These are phyloP conservation scores for Pseudoturritis turrita DNA, from an alignment of 345 rosid species.

Conservation along the genomic window DNA sequence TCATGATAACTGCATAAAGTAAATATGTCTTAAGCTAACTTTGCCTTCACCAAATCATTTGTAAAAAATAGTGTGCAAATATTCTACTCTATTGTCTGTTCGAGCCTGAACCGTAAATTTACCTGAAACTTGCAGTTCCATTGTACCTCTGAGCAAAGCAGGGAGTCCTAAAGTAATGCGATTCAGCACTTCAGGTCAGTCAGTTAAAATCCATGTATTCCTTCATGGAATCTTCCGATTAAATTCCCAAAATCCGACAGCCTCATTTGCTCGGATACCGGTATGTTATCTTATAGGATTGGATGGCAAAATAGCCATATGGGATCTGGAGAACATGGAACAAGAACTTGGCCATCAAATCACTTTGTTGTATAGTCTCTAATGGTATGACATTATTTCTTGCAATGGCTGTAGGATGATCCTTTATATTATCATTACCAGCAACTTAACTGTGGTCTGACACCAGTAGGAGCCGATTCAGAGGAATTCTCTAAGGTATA, in stretches of 20 bases:
- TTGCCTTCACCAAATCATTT: background rate
- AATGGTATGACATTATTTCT: background rate
- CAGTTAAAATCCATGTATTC: background rate
- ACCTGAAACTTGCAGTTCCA: conserved; percentile 50
- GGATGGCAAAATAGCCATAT: conserved; percentile 82
- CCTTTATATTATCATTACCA: conserved; percentile 60
- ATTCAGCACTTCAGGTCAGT: conserved; percentile 94
- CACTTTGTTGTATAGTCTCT: background rate
- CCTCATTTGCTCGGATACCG: background rate
- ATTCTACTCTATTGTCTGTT: background rate
- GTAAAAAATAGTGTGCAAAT: background rate
- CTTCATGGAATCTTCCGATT: background rate
- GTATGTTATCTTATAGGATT: conserved; percentile 47
- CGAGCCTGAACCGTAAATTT: background rate
- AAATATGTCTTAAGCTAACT: conserved; percentile 20
- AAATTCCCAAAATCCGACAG: background rate
- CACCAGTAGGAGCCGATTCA: conserved; percentile 57
- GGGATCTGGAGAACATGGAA: conserved; percentile 70
- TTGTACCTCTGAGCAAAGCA: conserved; percentile 47
- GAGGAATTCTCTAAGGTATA: conserved; percentile 65
- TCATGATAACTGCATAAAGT: conserved; percentile 93
- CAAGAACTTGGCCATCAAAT: conserved; percentile 44
- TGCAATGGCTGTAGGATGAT: conserved; percentile 54
- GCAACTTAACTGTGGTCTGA: conserved; percentile 61
- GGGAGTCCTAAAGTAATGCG: conserved; percentile 48